Evolutionary conservation across 257 asterid species (phyloP), one percentile per base, ranked within the genome.

Genomic region (Salvia splendens): DNA sequence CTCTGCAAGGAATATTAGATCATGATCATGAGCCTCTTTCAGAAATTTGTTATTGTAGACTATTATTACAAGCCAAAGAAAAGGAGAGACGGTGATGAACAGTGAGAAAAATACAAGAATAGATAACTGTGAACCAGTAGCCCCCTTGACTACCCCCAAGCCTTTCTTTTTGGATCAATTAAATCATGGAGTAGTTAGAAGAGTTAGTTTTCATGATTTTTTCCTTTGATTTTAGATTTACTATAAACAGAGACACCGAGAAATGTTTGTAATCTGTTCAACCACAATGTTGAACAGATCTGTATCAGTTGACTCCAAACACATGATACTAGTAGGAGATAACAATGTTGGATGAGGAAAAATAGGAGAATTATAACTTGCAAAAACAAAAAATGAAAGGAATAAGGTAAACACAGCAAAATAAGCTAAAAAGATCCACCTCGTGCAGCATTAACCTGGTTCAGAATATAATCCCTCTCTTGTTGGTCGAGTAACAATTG

Each of bases 381-480:
- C 32, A 50, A 20, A 28, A 41, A 24, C 47, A 20, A 43, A 43
- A 5, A 11, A 11, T 24, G 3, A 47, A 38, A 49, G 7, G 40
- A 17, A 10, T 14, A 5, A 49, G 46, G 14, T 60, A 61, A 38
- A 15, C 12, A 48, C 16, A 24, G 51, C 49, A 6, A 32, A 38
- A 16, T 49, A 67, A 61, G 71, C 42, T 53, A 36, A 36, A 65
- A 24, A 50, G 68, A 66, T 74, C 28, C 61, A 94, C 99, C 97
- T 91, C 87, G 88, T 72, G 99, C 99, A 38, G 95, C 85, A 72
- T 68, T 78, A 55, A 94, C 89, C 84, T 94, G 99, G 87, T 78
- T 94, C 79, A 91, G 74, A 79, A 94, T 67, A 82, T 90, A 94
- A 4, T 88, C 96, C 79, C 99, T 91, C 84, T 94, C 99, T 78